Base-by-base conservation (phyloP, 2,329 filamentous ascomycete genomes). In the Penicillium rolfsii region DNA sequence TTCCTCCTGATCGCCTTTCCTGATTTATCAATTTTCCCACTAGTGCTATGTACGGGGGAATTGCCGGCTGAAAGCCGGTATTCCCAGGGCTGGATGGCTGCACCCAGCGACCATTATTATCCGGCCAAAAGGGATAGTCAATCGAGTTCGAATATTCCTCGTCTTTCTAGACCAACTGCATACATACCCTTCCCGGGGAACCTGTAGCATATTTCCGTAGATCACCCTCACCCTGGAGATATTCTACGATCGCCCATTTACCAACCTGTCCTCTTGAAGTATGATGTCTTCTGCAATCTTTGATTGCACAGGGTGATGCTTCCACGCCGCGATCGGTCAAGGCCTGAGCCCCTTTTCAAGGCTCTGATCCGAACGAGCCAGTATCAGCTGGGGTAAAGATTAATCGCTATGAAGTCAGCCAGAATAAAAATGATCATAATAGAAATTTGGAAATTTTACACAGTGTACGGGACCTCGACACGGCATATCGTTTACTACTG, bases 151-250 rank as follows among this genome's bases (percentile, higher is more conserved):
- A 48, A 22, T 12, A 43, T 22, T 43, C n/a, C 24, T 43, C 40
- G 22, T 16, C n/a, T 60, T 70, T 64, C 64, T 65, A 67, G 64
- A 52, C 59, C 53, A 64, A 54, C 60, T 55, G 63, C 70, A 73
- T 74, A 68, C 45, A n/a, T 48, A 48, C 45, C 40, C 24, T 33
- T 8, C 40, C 70, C 71, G 70, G 71, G 69, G 72, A 71, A 73
- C 64, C 55, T 62, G 41, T 38, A 16, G 57, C 52, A 62, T 60
- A 64, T 57, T 71, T 70, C 70, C 71, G 67, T 69, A 55, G 55
- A 65, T 63, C 55, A 53, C 50, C 5, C 52, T 58, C 55, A 36
- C 46, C 52, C 53, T 68, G 58, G 56, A 57, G 58, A 30, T 61
- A 65, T 66, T 70, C 64, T 46, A 55, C 3, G 19, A 16, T 9